These are phyloP conservation scores for Aspergillus sclerotiicarbonarius DNA, from an alignment of 495 filamentous ascomycete genomes.

Conservation along the genomic window DNA sequence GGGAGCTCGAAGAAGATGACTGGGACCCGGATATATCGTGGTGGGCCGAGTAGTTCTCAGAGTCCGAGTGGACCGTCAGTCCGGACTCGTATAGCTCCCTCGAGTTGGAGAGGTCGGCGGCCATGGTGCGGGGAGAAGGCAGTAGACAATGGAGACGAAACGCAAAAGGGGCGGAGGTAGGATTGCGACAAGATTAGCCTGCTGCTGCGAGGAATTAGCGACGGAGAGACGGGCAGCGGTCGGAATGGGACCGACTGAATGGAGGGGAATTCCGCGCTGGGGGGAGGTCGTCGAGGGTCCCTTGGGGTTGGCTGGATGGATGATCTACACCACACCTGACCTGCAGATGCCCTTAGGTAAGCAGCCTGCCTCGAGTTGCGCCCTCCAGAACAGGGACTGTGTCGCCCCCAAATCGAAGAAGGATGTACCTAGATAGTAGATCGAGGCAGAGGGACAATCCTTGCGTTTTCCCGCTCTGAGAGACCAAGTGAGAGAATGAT, in stretches of 20 bases:
- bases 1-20: constrained; percentile 65
- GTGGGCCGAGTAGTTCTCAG: constrained; percentile 80
- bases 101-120: constrained; percentile 47
- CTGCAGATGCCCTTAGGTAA: constrained; percentile 10
- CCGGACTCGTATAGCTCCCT: constrained; percentile 70
- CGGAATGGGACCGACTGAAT: not conserved
- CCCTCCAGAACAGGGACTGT: not conserved
- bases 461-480: no score
- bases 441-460: no score
- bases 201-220: not conserved
- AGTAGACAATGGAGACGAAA: constrained; percentile 4
- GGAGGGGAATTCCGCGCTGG: not conserved
- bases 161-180: constrained; percentile 10
- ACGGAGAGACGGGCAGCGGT: not conserved
- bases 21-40: constrained; percentile 56
- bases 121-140: constrained; percentile 32
- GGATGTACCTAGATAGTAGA: no score
- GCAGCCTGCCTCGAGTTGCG: not conserved
- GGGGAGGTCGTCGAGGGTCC: not conserved
- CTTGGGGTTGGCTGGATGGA: constrained; percentile 7
- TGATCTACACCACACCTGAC: constrained; percentile 14
- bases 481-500: no score
- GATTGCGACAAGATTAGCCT: not conserved
- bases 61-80: constrained; percentile 85
- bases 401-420: no score